Base-by-base conservation (phyloP, 2,329 filamentous ascomycete species). In the Aspergillus fijiensis region DNA sequence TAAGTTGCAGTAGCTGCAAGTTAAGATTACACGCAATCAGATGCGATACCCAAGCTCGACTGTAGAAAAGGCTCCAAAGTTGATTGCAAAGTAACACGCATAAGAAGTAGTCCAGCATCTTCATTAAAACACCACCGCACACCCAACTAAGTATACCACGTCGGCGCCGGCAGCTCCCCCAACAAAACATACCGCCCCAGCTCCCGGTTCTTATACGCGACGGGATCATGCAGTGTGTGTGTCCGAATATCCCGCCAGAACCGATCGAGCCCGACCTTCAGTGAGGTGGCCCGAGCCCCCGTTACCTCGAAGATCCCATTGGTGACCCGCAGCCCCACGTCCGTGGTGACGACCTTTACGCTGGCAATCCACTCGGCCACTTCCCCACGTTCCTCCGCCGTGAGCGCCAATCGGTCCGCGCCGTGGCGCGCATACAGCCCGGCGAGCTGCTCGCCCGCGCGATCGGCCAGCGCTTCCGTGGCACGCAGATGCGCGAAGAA, bases 241-340 rank as follows among this genome's bases (percentile, higher is more conserved):
- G 86, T 88, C 5, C 87, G 73, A n/a, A 89, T 76, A 67, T 89
- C 86, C 50, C 87, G 79, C 85, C 85, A 89, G 72, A 86, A 89
- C 1, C 86, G 76, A 74, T 89, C 87, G 60, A 89, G 72, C 0
- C 85, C 85, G 1, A 86, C 81, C 65, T 82, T 87, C 57, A 76
- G 76, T 0, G 81, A 80, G 0, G 86, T 89, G 0, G 85, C 80
- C 61, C 83, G 81, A 0, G 85, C 79, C 0, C 84, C 87, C 0
- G 86, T 86, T 5, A 87, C 83, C 69, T 89, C 87, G 66, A 89
- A 89, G 2, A 89, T 79, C 0, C 86, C 86, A 0, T 79, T 74
- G 0, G 86, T 87, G 3, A 89, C 84, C 4, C 80, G 72, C 16
- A 89, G 72, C 0, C 80, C 81, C 0, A 82, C 84, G 60, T 89